phyloP scores from a whole-genome alignment of 208 protist species.

The Endotrypanum monterogeii region DNA sequence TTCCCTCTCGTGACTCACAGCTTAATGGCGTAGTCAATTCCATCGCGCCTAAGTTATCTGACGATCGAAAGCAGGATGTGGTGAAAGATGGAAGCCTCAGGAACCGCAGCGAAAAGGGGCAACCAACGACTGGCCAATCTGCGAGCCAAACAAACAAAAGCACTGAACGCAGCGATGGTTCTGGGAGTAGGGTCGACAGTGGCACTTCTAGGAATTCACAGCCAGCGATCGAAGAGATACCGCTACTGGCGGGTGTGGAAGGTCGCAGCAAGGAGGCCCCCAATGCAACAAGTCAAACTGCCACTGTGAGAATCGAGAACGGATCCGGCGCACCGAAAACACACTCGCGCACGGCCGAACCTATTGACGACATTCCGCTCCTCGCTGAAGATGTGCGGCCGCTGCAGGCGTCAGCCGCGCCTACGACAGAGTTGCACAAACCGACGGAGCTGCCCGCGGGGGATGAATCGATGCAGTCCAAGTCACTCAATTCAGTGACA shows the following conservation, averaged over 20 bases:
- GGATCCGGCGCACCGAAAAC: neutral
- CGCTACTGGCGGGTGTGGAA: neutral
- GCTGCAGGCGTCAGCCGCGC: conserved; percentile 7
- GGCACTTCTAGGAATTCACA: neutral
- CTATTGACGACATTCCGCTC: conserved; percentile 30
- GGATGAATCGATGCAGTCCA: conserved; percentile 1
- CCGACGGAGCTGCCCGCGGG: neutral
- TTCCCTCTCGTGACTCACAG: neutral
- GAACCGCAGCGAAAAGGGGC: neutral
- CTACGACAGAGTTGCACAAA: neutral
- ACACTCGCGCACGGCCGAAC: conserved; percentile 1
- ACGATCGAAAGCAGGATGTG: neutral
- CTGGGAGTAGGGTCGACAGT: neutral
- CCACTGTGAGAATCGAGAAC: neutral
- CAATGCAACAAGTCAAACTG: neutral
- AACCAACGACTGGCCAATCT: neutral
- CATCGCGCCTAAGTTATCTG: neutral
- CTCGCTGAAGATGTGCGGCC: conserved; percentile 26
- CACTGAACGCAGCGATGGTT: neutral
- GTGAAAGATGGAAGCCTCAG: neutral
- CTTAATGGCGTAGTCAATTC: neutral
- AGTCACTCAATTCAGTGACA: neutral
- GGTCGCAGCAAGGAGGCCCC: neutral
- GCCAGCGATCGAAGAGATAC: neutral
- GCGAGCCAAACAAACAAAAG: neutral